phyloP scores from a whole-genome alignment of 768 basidiomycete genomes.

The Kwoniella mangroviensis region DNA sequence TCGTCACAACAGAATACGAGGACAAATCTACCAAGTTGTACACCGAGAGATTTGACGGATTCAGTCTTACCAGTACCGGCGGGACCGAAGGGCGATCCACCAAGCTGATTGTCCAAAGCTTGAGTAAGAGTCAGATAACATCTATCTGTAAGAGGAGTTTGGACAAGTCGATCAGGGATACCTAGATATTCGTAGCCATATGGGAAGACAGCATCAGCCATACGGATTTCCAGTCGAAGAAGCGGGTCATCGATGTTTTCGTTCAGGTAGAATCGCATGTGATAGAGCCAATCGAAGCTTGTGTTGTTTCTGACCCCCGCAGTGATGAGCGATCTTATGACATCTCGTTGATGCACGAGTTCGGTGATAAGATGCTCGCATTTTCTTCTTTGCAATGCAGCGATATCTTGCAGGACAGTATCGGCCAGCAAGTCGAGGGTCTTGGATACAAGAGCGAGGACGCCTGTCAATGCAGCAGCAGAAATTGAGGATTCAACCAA shows the following conservation, averaged over 20 bases:
- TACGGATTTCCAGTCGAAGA: constrained; percentile 76
- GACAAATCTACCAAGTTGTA: constrained; percentile 97
- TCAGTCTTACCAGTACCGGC: constrained; percentile 99
- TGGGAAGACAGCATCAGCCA: constrained; percentile 89
- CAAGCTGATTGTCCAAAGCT: constrained; percentile 90
- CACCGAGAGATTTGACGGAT: constrained; percentile 97
- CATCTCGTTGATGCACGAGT: constrained; percentile 96
- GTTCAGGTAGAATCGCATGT: constrained; percentile 98
- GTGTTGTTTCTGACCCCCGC: constrained; percentile 69
- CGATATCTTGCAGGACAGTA: constrained; percentile 87
- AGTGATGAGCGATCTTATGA: constrained; percentile 76
- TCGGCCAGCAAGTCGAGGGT: constrained; percentile 95
- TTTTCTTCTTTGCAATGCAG: constrained; percentile 89
- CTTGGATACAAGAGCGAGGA: constrained; percentile 76
- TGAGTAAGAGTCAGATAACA: constrained; percentile 97
- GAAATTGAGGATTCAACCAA: constrained; percentile 69
- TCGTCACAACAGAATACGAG: constrained; percentile 99
- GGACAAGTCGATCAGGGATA: constrained; percentile 93
- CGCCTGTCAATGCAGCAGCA: constrained; percentile 62
- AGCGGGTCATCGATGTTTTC: constrained; percentile 72
- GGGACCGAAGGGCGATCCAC: constrained; percentile 96
- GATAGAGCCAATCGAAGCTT: constrained; percentile 90
- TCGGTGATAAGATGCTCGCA: constrained; percentile 99
- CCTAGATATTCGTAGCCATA: constrained; percentile 99
- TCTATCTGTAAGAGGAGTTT: constrained; percentile 95